Conservation (phyloP, 176 grass and related monocot genomes). For the Oryza punctata region DNA sequence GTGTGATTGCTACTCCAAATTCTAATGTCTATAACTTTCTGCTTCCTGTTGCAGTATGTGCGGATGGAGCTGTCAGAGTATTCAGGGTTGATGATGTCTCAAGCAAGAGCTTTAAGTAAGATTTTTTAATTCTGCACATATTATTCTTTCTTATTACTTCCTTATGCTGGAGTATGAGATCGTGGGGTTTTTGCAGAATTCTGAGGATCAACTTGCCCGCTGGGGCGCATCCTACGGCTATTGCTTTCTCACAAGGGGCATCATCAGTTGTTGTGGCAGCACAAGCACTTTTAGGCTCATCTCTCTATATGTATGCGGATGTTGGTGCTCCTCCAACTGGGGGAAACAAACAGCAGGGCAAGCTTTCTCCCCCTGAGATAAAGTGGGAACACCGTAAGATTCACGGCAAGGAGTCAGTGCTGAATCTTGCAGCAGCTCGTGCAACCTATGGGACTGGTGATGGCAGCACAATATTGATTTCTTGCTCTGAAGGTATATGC, state of each 20-base stretch:
- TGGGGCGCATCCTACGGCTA: slow-evolving; percentile 79
- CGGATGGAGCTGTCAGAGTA: slow-evolving; percentile 81
- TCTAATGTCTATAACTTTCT: slow-evolving; percentile 1
- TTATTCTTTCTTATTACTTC: background rate
- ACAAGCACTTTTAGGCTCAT: slow-evolving; percentile 71
- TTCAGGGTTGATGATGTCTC: slow-evolving; percentile 86
- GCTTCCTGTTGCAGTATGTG: slow-evolving; percentile 60
- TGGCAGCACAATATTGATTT: slow-evolving; percentile 86
- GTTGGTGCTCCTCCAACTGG: slow-evolving; percentile 64
- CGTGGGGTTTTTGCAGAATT: slow-evolving; percentile 47
- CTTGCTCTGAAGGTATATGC: slow-evolving; percentile 89
- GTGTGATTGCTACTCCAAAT: background rate
- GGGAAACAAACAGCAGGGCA: slow-evolving; percentile 63
- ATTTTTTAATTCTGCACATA: background rate
- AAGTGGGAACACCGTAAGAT: slow-evolving; percentile 91
- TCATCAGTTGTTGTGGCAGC: slow-evolving; percentile 86
- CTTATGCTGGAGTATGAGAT: background rate
- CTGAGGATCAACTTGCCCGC: slow-evolving; percentile 89
- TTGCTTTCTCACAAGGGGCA: slow-evolving; percentile 76
- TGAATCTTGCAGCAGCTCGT: slow-evolving; percentile 70
- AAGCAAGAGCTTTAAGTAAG: slow-evolving; percentile 97
- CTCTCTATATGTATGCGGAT: slow-evolving; percentile 88
- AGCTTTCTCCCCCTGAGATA: slow-evolving; percentile 77
- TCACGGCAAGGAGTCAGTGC: slow-evolving; percentile 74
- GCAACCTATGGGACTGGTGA: slow-evolving; percentile 79